Percentiles rank a stretch among this genome's conserved stretches.
Evolutionary conservation across 2,329 filamentous ascomycete genomes (phyloP).

Genomic region (Pestalotiopsis sp.): DNA sequence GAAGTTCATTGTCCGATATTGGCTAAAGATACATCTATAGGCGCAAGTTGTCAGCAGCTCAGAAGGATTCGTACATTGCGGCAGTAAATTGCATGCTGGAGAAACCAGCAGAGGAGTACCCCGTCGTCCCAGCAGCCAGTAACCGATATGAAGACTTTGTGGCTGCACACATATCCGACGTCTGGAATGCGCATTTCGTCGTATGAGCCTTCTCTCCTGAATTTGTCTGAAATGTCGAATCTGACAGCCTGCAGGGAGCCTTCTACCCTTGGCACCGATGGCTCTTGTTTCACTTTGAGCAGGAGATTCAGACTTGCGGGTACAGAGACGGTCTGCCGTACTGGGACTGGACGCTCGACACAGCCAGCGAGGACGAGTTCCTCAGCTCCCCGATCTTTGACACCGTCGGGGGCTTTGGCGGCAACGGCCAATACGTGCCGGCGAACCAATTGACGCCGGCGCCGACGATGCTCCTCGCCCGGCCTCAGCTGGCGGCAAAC

Average conservation of each 20-base stretch:
- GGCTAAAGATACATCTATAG: background rate
- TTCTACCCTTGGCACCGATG: conserved; percentile 15
- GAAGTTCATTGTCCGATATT: background rate
- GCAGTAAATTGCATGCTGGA: conserved; percentile 15
- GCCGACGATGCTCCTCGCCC: background rate
- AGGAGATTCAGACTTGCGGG: conserved; percentile 22
- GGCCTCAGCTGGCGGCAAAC: background rate
- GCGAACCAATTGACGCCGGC: conserved; percentile 9
- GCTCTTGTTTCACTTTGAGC: conserved; percentile 21
- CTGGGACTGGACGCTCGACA: conserved; percentile 19
- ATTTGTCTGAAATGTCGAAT: background rate
- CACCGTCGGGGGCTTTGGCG: conserved; percentile 13
- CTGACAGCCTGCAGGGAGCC: conserved; percentile 3
- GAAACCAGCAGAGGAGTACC: background rate
- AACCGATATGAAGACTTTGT: conserved; percentile 27
- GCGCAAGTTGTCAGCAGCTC: conserved; percentile 8
- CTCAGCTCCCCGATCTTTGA: conserved; percentile 18
- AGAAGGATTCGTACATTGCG: conserved; percentile 12
- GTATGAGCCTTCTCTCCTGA: conserved; percentile 4
- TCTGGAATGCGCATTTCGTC: conserved; percentile 20
- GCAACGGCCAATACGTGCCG: conserved; percentile 14
- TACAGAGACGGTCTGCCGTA: conserved; percentile 24
- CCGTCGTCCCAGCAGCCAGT: conserved; percentile 15
- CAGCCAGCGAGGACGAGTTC: conserved; percentile 11
- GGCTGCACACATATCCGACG: conserved; percentile 24